Percentiles rank a stretch among this genome's conserved stretches.
These are phyloP conservation scores for Silene coronaria DNA, from an alignment of 179 eudicot species.

Conservation along the genomic window DNA sequence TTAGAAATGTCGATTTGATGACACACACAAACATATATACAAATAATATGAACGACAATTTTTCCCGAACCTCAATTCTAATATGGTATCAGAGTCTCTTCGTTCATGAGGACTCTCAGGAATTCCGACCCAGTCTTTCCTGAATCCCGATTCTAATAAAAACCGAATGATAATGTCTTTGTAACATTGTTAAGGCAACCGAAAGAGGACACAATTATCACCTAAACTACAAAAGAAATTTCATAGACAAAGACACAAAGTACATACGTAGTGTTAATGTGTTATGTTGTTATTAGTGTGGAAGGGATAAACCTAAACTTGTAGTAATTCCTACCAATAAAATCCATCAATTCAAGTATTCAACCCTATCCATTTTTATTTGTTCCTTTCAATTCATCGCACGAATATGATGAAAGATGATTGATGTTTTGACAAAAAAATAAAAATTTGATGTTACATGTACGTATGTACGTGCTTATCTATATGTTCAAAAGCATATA, in stretches of 20 bases:
- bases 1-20: too few relatives aligned
- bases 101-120: too few relatives aligned
- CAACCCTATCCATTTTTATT: conserved; percentile 17
- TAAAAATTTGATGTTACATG: not conserved
- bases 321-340: not conserved
- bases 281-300: too few relatives aligned
- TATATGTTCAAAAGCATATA: not conserved
- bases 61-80: too few relatives aligned
- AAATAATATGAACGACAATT: too few relatives aligned
- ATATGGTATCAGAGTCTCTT: too few relatives aligned
- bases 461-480: not conserved
- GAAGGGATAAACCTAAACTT: not conserved
- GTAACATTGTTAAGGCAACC: too few relatives aligned
- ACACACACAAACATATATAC: too few relatives aligned
- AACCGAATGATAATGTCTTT: too few relatives aligned
- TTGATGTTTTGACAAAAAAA: not conserved
- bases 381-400: conserved; percentile 21
- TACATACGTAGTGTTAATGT: not conserved
- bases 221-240: not conserved
- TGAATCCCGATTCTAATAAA: too few relatives aligned
- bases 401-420: not conserved
- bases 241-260: not conserved
- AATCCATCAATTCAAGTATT: conserved; percentile 11
- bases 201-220: too few relatives aligned
- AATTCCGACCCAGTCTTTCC: too few relatives aligned